Conservation (phyloP, 2,329 filamentous ascomycete species). For the Diaporthe eres region DNA sequence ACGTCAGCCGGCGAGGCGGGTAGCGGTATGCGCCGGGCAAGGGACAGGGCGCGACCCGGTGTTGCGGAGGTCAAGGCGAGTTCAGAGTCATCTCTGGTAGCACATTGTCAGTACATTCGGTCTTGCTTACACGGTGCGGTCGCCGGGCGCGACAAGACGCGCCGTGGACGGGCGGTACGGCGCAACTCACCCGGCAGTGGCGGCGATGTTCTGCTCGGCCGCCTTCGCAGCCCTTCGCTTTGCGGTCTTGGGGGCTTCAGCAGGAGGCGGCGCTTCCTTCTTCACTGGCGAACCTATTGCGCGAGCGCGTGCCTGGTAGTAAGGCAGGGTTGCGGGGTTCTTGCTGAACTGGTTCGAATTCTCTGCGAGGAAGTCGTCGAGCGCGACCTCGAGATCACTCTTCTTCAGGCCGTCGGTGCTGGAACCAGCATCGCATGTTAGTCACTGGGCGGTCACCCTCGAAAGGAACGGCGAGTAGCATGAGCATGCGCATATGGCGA, state of each 20-base stretch:
- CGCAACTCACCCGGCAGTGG: constrained; percentile 57
- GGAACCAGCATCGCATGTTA: constrained; percentile 45
- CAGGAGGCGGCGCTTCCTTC: constrained; percentile 61
- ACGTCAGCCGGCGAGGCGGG: constrained; percentile 86
- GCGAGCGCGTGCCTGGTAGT: constrained; percentile 79
- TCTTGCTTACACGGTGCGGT: constrained; percentile 28
- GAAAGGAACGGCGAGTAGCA: background rate
- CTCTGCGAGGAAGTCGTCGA: constrained; percentile 80
- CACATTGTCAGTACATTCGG: constrained; percentile 23
- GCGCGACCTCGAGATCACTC: constrained; percentile 80
- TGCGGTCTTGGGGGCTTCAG: constrained; percentile 58
- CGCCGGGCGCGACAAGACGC: constrained; percentile 30
- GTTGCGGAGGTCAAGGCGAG: constrained; percentile 64
- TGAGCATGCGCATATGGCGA: background rate
- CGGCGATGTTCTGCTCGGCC: constrained; percentile 58
- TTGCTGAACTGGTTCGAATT: constrained; percentile 76
- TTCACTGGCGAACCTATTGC: constrained; percentile 73
- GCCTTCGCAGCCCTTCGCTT: constrained; percentile 62
- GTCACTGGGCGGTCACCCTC: background rate
- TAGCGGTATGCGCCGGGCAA: constrained; percentile 76
- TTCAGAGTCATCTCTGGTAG: constrained; percentile 51
- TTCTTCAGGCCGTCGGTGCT: constrained; percentile 83
- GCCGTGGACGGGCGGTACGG: background rate
- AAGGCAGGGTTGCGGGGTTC: constrained; percentile 78
- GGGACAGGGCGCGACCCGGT: constrained; percentile 65